Evolutionary conservation across 2,329 filamentous ascomycete genomes (phyloP).

Genomic region (Paecilomyces formosus): DNA sequence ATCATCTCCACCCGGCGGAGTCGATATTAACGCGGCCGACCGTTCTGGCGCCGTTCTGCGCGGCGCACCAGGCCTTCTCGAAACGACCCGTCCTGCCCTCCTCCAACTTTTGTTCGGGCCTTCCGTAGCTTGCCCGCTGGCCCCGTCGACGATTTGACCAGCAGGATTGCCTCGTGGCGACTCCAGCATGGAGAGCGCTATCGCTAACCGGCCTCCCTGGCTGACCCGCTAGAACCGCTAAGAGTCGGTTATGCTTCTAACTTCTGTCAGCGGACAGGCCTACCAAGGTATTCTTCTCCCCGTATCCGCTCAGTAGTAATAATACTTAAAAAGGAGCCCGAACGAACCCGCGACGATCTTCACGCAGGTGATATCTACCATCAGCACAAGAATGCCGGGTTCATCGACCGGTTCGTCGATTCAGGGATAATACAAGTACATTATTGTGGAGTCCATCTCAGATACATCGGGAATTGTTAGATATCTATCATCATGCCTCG

Average conservation of each 20-base stretch:
- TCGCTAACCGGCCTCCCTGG: not conserved
- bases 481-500: not conserved
- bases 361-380: not conserved
- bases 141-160: not conserved
- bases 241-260: not conserved
- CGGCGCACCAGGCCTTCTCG: not conserved
- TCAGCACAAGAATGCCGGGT: not conserved
- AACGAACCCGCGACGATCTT: not conserved
- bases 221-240: not conserved
- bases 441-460: not conserved
- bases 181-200: not conserved
- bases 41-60: not conserved
- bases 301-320: not conserved
- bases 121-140: not conserved
- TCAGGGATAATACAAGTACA: not conserved
- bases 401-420: not conserved
- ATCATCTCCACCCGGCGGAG: not conserved
- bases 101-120: not conserved
- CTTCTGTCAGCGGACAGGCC: not conserved
- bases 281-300: not conserved
- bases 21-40: not conserved
- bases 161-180: not conserved
- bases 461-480: not conserved
- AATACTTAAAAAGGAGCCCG: not conserved
- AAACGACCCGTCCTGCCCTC: not conserved